Base-by-base conservation (phyloP, 345 rosid species). In the Carallia pectinifolia region DNA sequence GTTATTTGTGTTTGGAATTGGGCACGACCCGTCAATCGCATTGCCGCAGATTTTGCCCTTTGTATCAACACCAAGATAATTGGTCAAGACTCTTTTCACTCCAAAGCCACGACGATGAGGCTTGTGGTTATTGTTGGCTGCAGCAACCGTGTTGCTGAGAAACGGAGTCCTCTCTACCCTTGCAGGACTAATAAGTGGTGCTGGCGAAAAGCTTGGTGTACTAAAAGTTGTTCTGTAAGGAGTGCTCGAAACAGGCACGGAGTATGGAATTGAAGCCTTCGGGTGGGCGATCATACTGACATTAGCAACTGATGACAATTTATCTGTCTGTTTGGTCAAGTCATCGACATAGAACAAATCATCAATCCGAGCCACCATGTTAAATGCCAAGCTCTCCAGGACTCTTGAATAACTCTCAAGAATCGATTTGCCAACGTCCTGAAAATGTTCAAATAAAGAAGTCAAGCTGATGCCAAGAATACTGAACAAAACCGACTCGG, bases 351-450 rank as follows among this genome's bases (percentile, higher is more conserved):
- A 87, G 29, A 96, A 86, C 62, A 92, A 71, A 76, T 96, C 99
- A 66, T 96, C 98, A 2, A 96, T 86, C 2, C 99, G 94, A 19
- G 99, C 96, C 4, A 96, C 93, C 0, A 92, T 87, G 64, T 92
- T 96, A 80, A 87, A 96, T 6, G 99, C 96, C 68, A 96, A 83
- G 82, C 99, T 96, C 78, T 96, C 99, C 73, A 96, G 77, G 36
- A 92, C 93, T 79, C 98, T 81, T 2, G 98, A 90, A 74, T 92
- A 96, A 83, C 96, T 89, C 87, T 96, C 98, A 40, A 92, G 72
- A 64, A 96, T 90, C 48, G 99, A 96, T 81, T 96, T 96, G n/a
- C 99, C 98, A 10, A 96, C 88, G 82, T 96, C 99, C 99, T 96
- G 61, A 30, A 23, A 62, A 58, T 1, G n/a, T 54, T 17, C n/a